phyloP scores from a whole-genome alignment of 1,139 yeast species.

The Eremothecium sinecaudum region DNA sequence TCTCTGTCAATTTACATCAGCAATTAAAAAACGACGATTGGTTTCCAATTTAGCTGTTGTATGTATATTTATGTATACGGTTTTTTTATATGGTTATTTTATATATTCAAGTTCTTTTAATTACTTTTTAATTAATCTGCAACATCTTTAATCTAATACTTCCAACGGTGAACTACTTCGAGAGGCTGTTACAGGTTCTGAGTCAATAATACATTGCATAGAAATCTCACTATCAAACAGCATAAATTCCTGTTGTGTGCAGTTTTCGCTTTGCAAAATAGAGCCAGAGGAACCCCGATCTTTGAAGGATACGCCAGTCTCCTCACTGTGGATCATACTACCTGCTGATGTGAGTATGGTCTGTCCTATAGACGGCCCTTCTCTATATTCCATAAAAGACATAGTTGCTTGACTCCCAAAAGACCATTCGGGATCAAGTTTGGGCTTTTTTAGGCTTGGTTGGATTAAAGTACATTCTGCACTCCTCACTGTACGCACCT shows the following conservation, averaged over 20 bases:
- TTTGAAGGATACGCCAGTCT: not conserved
- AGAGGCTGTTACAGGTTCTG: slow-evolving; percentile 3
- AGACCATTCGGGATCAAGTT: not conserved
- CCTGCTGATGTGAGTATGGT: slow-evolving; percentile 2
- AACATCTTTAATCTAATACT: not conserved
- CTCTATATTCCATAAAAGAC: not conserved
- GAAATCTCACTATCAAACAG: not conserved
- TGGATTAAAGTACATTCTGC: not conserved
- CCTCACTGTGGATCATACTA: slow-evolving; percentile 3
- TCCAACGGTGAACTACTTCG: slow-evolving; percentile 8
- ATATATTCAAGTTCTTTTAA: too few species aligned
- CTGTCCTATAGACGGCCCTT: not conserved
- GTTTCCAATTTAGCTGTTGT: too few species aligned
- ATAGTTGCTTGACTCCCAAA: slow-evolving; percentile 3
- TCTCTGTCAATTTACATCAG: slow-evolving; percentile 1
- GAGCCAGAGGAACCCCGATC: slow-evolving; percentile 8
- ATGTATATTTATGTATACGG: too few species aligned
- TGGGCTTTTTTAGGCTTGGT: not conserved
- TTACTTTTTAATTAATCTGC: too few species aligned
- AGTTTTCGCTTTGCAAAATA: slow-evolving; percentile 7
- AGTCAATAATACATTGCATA: slow-evolving; percentile 1
- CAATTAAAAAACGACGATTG: not conserved
- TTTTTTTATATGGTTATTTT: too few species aligned
- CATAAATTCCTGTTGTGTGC: not conserved
- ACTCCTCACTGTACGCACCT: not conserved